These are phyloP conservation scores for Epichloe gansuensis DNA, from an alignment of 2,329 filamentous ascomycete genomes.

Conservation along the genomic window DNA sequence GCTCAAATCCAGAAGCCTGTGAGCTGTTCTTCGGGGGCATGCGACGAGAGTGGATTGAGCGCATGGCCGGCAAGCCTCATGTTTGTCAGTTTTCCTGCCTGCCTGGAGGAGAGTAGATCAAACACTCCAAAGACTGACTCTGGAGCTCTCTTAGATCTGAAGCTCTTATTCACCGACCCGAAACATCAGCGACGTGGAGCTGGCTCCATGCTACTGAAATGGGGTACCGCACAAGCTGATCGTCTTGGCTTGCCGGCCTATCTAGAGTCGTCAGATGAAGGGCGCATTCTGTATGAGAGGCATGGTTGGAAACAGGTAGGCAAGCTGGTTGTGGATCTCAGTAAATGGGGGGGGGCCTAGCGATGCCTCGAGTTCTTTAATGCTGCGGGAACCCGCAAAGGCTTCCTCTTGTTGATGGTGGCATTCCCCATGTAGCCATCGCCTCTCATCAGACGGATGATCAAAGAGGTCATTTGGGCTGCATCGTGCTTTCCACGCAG, in stretches of 20 bases:
- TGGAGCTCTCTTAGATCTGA: slow-evolving; percentile 17
- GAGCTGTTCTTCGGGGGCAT: slow-evolving; percentile 20
- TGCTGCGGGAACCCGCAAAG: slow-evolving; percentile 11
- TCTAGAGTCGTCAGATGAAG: slow-evolving; percentile 23
- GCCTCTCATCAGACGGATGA: not conserved
- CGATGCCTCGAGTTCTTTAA: slow-evolving; percentile 10
- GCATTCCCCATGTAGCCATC: not conserved
- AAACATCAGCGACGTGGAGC: slow-evolving; percentile 24
- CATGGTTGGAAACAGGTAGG: slow-evolving; percentile 22
- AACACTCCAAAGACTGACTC: no score
- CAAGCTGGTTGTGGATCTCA: slow-evolving; percentile 14
- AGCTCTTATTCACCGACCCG: slow-evolving; percentile 25
- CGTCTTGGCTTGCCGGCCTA: slow-evolving; percentile 22
- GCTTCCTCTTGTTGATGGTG: not conserved
- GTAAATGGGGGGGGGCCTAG: slow-evolving; percentile 17
- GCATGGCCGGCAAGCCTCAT: slow-evolving; percentile 20
- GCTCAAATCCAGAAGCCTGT: slow-evolving; percentile 21
- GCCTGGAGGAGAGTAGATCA: no score
- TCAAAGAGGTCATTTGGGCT: not conserved
- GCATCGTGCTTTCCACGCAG: no score
- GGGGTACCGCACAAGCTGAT: slow-evolving; percentile 24
- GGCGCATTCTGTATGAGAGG: slow-evolving; percentile 21
- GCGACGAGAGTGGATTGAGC: slow-evolving; percentile 16
- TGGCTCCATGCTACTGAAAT: slow-evolving; percentile 21
- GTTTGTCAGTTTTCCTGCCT: slow-evolving; percentile 18